Evolutionary conservation across 1,139 yeast species (phyloP).

Genomic region (Entelexis sorbosivorans): DNA sequence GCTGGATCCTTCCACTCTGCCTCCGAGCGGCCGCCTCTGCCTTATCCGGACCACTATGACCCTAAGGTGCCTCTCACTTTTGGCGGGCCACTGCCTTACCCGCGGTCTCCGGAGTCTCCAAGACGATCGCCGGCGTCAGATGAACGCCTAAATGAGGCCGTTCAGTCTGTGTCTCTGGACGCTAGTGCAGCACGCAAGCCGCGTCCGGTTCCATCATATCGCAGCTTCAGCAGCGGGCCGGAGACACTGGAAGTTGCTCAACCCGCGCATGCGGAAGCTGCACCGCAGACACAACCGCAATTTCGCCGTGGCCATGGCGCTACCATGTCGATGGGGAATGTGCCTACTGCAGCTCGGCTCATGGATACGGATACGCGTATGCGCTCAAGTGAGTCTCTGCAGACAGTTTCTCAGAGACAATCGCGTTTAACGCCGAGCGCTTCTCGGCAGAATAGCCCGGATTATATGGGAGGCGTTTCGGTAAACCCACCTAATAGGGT

Average conservation of each 20-base stretch:
- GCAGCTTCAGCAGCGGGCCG: constrained; percentile 3
- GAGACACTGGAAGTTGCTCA: not conserved
- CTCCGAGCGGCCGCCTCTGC: constrained; percentile 1
- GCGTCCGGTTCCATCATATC: not conserved
- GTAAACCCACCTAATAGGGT: not conserved
- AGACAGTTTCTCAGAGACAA: not conserved
- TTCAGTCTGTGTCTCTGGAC: not conserved
- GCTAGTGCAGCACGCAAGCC: not conserved
- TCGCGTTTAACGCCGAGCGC: not conserved
- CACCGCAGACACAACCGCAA: not conserved
- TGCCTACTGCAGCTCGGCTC: not conserved
- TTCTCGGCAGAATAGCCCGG: not conserved
- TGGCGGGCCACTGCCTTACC: constrained; percentile 10
- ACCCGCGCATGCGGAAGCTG: not conserved
- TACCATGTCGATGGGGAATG: not conserved
- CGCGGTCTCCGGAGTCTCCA: constrained; percentile 11
- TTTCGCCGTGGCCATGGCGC: constrained; percentile 5
- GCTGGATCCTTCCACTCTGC: not conserved
- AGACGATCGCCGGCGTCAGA: not conserved
- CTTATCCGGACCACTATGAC: constrained; percentile 10
- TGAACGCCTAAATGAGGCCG: not conserved
- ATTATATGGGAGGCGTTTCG: not conserved
- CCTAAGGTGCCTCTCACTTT: not conserved
- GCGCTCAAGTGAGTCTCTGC: not conserved
- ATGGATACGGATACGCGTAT: not conserved